Base-by-base conservation (phyloP, 202 grass and related monocot genomes). In the Panicum hallii region DNA sequence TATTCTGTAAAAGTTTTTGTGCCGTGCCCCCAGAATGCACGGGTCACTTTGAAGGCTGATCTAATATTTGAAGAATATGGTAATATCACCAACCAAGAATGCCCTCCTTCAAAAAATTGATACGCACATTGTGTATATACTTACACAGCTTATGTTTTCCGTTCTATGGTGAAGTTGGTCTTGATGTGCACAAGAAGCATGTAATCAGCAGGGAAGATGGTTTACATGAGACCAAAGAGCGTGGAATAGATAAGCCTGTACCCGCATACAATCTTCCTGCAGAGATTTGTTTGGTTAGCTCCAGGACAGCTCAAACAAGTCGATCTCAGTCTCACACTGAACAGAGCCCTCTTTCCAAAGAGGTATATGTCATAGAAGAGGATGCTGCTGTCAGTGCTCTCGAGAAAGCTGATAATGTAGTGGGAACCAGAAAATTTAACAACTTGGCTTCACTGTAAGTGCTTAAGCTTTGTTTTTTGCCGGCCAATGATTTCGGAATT, bases 11-110 rank as follows among this genome's bases (percentile, higher is more conserved):
- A 80, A 60, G 69, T 98, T 85, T 72, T 81, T 79, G 84, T 95
- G 77, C 82, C 88, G 74, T 95, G 89, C 79, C 96, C 93, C 16
- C 61, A 47, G 44, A 86, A 95, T 81, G 88, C 82, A 45, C 89
- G 91, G 57, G 91, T 85, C 48, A 98, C 93, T 79, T 61, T 98
- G 64, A 95, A 92, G 80, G 86, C 79, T 90, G 90, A 95, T 90
- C 70, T 98, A 22, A 86, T 98, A 63, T 98, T 92, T 82, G 93
- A 98, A 86, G 96, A 95, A 80, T 90, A 92, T 62, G 93, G 96
- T 95, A 98, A 87, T 20, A 67, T 61, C 46, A 58, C 48, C 58
- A 52, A 47, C 38, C n/a, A 15, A 72, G 44, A 67, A 44, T 77
- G 65, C 26, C 72, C 45, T 87, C 72, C 42, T 74, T 66, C 23